A percentile compares a stretch with the other conserved stretches of the same genome.
phyloP scores from a whole-genome alignment of 768 basidiomycete genomes.

The Imleria badia region DNA sequence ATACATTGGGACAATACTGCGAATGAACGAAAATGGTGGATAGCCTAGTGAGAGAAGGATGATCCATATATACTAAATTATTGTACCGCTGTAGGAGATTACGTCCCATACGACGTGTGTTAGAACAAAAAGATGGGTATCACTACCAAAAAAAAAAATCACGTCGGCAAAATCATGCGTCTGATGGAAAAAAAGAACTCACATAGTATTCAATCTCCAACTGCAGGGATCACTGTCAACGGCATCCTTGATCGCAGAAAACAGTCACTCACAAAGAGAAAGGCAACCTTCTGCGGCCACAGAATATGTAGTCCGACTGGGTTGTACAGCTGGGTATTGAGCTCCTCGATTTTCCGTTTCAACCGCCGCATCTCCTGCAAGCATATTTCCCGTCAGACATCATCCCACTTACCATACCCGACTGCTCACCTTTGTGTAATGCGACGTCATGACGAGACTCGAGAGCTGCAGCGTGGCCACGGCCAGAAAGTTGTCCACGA shows the following conservation, averaged over 20 bases:
- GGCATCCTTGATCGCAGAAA: background rate
- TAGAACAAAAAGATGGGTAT: conserved; percentile 14
- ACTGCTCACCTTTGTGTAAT: conserved; percentile 74
- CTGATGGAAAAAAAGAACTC: conserved; percentile 36
- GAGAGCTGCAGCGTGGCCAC: conserved; percentile 82
- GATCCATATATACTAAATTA: conserved; percentile 16
- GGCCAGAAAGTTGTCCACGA: conserved; percentile 77
- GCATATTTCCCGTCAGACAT: background rate
- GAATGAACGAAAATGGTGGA: background rate
- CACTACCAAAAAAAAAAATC: conserved; percentile 13
- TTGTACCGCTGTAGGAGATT: conserved; percentile 1
- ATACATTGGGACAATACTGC: conserved; percentile 6
- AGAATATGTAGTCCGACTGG: conserved; percentile 84
- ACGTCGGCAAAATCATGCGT: no score
- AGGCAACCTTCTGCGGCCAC: conserved; percentile 82
- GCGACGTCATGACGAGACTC: conserved; percentile 61
- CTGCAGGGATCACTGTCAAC: conserved; percentile 40
- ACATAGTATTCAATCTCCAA: conserved; percentile 96
- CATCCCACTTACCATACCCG: background rate
- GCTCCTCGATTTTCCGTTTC: conserved; percentile 55
- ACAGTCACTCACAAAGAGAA: conserved; percentile 77
- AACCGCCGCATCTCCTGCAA: conserved; percentile 76
- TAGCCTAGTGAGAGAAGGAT: conserved; percentile 10
- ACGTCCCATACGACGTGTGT: background rate
- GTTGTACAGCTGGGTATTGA: conserved; percentile 78